These are phyloP conservation scores for Ammopiptanthus mongolicus DNA, from an alignment of 306 rosid species.

Conservation along the genomic window DNA sequence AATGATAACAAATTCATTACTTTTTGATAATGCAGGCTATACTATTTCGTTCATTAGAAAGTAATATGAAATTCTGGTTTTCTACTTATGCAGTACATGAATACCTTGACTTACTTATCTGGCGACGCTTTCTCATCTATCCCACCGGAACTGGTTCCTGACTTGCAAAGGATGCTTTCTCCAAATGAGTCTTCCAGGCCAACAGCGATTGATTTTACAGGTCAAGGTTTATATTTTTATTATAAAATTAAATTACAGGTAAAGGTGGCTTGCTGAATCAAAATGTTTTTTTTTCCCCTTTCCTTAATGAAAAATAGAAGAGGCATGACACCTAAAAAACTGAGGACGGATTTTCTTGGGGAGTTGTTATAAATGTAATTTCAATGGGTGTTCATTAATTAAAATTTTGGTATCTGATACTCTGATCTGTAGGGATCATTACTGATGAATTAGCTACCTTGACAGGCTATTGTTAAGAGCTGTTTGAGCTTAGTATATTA, in stretches of 20 bases:
- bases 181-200: conserved; percentile 84
- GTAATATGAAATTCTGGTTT: conserved; percentile 25
- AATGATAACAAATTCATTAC: background rate
- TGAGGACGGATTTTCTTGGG: background rate
- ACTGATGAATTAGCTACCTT: no score
- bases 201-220: conserved; percentile 82
- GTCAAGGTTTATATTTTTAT: conserved; percentile 27
- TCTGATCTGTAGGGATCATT: no score
- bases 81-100: conserved; percentile 70
- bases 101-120: conserved; percentile 91
- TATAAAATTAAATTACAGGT: conserved; percentile 48
- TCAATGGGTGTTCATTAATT: background rate
- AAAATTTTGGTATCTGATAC: no score
- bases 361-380: background rate
- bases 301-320: conserved; percentile 1
- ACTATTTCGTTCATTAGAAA: conserved; percentile 15
- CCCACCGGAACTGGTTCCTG: conserved; percentile 82
- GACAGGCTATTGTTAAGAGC: no score
- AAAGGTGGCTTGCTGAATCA: conserved; percentile 11
- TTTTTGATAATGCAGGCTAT: background rate
- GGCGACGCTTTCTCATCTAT: conserved; percentile 80
- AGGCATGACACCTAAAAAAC: background rate
- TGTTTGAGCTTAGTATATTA: background rate
- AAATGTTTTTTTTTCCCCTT: background rate
- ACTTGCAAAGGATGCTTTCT: conserved; percentile 93